Evolutionary conservation across 1,284 basidiomycete genomes (phyloP), one percentile per base, ranked within the genome.

Genomic region (Filobasidium uniguttulatum): DNA sequence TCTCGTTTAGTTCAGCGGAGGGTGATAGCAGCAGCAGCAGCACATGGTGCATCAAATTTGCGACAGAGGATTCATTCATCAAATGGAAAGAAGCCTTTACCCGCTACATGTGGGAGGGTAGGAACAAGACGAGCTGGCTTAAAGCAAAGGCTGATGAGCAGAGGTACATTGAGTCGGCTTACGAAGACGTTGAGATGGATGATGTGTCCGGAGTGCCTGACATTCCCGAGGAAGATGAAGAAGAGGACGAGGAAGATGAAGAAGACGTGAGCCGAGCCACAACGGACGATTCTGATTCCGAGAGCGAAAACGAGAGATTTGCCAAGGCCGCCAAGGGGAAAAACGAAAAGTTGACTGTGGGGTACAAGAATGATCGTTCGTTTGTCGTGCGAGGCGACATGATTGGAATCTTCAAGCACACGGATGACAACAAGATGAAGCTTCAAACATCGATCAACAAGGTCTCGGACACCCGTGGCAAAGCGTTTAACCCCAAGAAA

Each of bases 341-440:
- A 56, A 97, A 98, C 69, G 85, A 87, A 30, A 84, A 90, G 59
- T 77, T 98, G 29, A 87, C 86, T 2, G 83, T 98, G 38, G 94
- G 94, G 5, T 93, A 96, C 76, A 93, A 89, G 71, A 87, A 90
- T 56, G 89, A 96, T 62, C 77, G 89, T 33, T 91, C 93, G 10
- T 97, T 93, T 61, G 93, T 99, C 52, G 83, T 91, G 20, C 82
- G 94, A 36, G 93, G 91, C 33, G 84, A 85, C 70, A 90, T 85
- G 68, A 96, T 99, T 56, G 94, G 94, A 17, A 89, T 97, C n/a
- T 99, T 98, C 73, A 82, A 79, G 56, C 85, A 89, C 65, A 77
- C 80, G 6, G 77, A 75, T 31, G 83, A 86, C 50, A 77, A 82
- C 60, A 74, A 81, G 59, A 79, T 96, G 64, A 84, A 85, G 65